Percentiles rank a stretch among this genome's conserved stretches.
Evolutionary conservation across 805 yeast species (phyloP).

Genomic region (Candida endomychidarum): DNA sequence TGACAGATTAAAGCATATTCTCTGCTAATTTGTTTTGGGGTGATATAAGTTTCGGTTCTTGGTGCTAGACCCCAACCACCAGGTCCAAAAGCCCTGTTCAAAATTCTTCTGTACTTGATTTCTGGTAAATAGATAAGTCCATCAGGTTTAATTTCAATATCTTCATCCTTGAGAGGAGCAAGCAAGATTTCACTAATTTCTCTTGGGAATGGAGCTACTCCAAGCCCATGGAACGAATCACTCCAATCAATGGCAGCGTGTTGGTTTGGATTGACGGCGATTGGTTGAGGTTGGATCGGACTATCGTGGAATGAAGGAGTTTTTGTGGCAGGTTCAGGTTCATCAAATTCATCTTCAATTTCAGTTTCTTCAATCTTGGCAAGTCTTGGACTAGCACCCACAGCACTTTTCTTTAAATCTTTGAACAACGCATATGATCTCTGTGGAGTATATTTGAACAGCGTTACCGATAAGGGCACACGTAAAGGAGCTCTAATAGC

Average conservation of each 20-base stretch:
- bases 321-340: neutral
- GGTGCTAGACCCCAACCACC: slow-evolving; percentile 99
- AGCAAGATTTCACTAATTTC: slow-evolving; percentile 60
- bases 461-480: neutral
- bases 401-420: slow-evolving; percentile 12
- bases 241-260: slow-evolving; percentile 64
- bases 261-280: neutral
- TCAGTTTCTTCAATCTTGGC: slow-evolving; percentile 6
- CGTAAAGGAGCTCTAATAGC: neutral
- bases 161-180: slow-evolving; percentile 62
- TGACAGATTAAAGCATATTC: slow-evolving; percentile 87
- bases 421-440: slow-evolving; percentile 17
- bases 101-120: slow-evolving; percentile 86
- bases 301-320: slow-evolving; percentile 11
- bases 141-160: slow-evolving; percentile 94
- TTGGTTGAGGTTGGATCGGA: slow-evolving; percentile 8
- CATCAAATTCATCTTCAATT: slow-evolving; percentile 6
- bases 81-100: slow-evolving; percentile 93
- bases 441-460: neutral
- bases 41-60: slow-evolving; percentile 77
- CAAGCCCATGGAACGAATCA: slow-evolving; percentile 82
- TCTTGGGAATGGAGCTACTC: slow-evolving; percentile 69
- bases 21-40: slow-evolving; percentile 74
- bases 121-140: slow-evolving; percentile 91
- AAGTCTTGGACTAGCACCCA: neutral